Percentiles rank a stretch among this genome's conserved stretches.
These are phyloP conservation scores for Aspergillus vadensis DNA, from an alignment of 2,329 filamentous ascomycete genomes.

Conservation along the genomic window DNA sequence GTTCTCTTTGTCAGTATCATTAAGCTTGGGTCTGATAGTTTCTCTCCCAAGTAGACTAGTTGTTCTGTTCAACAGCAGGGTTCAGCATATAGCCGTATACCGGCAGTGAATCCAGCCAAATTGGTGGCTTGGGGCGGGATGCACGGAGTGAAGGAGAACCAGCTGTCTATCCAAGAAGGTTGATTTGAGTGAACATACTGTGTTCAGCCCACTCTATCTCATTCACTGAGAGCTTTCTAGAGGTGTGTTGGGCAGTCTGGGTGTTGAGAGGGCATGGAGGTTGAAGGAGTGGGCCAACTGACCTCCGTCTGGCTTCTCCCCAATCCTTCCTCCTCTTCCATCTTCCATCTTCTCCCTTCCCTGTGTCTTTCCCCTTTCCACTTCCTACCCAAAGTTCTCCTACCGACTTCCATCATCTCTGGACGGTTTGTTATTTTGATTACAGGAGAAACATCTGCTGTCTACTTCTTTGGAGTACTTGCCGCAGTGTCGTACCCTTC, in stretches of 20 bases:
- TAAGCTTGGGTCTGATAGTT: too few relatives aligned
- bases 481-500: neutral
- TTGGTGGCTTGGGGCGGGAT: neutral
- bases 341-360: conserved; percentile 10
- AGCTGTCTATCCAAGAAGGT: neutral
- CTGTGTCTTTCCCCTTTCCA: conserved; percentile 4
- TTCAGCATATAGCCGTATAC: neutral
- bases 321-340: conserved; percentile 9
- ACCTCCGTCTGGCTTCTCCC: conserved; percentile 15
- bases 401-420: neutral
- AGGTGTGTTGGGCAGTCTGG: conserved; percentile 8
- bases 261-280: conserved; percentile 9
- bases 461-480: neutral
- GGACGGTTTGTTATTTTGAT: neutral
- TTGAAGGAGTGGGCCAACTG: conserved; percentile 17
- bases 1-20: neutral
- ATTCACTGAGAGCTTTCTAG: neutral
- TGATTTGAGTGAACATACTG: too few relatives aligned
- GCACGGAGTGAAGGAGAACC: neutral
- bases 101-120: neutral
- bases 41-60: neutral
- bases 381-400: neutral
- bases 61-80: neutral
- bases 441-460: neutral
- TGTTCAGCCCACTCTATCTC: neutral